Base-by-base conservation (phyloP, 228 moss, liverwort and hornwort genomes). In the Sphagnum fallax region DNA sequence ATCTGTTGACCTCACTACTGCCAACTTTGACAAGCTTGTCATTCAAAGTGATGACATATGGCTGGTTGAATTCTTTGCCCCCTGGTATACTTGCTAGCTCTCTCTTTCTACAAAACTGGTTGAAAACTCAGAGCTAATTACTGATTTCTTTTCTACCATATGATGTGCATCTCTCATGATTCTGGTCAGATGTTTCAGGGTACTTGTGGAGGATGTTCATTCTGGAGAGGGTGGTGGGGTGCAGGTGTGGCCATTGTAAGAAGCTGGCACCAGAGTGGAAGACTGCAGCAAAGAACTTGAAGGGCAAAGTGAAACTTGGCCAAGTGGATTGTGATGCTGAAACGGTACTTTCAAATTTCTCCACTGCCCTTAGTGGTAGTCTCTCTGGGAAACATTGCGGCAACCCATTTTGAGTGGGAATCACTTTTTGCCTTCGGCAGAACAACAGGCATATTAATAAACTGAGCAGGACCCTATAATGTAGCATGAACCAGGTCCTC, bases 51-150 rank as follows among this genome's bases (percentile, higher is more conserved):
- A 84, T 14, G 91, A 98, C 60, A 76, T 92, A 65, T 98, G 92
- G 98, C 94, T 98, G 16, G 84, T 98, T 73, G 98, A 98, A 74
- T 98, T 98, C 75, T 94, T 83, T 74, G 98, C 98, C 62, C 98
- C 93, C 67, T 98, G 98, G 98, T 91, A 86, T 62, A 51, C 48
- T 63, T 11, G 75, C 65, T 32, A 10, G 16, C 72, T 47, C 61
- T n/a, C 51, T 60, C 15, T 5, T 10, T 66, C 53, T 13, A 11
- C 64, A 48, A 52, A 32, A 32, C 32, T 32, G 32, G 32, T 32
- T 32, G 32, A 32, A 12, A 48, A 61, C 16, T 10, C 4, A 8
- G 52, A 47, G 12, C 5, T 13, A 65, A 65, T 32, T 65, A 13
- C 32, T 12, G 64, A 16, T 6, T 65, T 48, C 64, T 32, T 32